phyloP scores from a whole-genome alignment of 371 early-diverging fungal species.

The Smittium mucronatum region DNA sequence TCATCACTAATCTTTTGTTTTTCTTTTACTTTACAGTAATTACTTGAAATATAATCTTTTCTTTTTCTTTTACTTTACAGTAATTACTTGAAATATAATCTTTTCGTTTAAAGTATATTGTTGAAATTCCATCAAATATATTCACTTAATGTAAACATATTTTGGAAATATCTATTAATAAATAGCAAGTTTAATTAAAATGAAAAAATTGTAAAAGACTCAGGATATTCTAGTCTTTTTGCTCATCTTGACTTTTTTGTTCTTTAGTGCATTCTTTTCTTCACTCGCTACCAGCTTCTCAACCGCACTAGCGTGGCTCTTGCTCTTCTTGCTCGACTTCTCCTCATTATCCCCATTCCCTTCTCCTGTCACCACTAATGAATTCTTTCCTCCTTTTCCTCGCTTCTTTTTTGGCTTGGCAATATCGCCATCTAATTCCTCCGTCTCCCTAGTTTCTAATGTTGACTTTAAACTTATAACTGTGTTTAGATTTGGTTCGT shows the following conservation, averaged over 20 bases:
- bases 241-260: constrained; percentile 9
- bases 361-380: not conserved
- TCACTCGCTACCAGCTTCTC: not conserved
- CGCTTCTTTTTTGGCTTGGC: not conserved
- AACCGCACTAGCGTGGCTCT: not conserved
- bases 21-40: no score
- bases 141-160: no score
- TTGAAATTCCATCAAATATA: no score
- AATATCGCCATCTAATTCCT: not conserved
- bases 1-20: no score
- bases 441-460: not conserved
- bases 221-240: constrained; percentile 8
- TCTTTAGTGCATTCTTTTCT: not conserved
- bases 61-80: no score
- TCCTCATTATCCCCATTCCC: not conserved
- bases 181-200: not conserved
- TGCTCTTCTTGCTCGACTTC: not conserved
- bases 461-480: not conserved
- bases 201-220: no score
- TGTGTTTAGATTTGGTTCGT: not conserved
- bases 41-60: no score
- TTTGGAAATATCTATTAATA: not conserved
- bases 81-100: no score
- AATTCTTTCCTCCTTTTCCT: not conserved
- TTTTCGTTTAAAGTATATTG: no score